Evolutionary conservation across 257 asterid species (phyloP).

Genomic region (Echites panduratus): DNA sequence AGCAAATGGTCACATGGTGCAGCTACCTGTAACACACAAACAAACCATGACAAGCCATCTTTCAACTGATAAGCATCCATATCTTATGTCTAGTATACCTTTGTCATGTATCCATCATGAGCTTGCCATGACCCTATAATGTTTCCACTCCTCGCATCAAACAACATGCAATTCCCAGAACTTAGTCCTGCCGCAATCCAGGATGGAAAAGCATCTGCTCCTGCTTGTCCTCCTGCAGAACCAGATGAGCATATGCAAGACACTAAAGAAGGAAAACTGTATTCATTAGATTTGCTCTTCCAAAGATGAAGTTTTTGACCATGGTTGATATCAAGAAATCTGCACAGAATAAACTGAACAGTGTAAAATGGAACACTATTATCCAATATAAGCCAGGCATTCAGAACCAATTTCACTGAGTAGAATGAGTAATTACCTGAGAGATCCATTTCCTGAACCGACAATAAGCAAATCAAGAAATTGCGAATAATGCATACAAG

Average conservation of each 20-base stretch:
- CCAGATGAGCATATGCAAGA: conserved; percentile 81
- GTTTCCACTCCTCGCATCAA: conserved; percentile 85
- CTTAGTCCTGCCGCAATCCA: conserved; percentile 93
- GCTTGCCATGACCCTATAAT: conserved; percentile 90
- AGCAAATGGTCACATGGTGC: conserved; percentile 69
- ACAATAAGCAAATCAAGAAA: conserved; percentile 57
- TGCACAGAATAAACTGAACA: conserved; percentile 28
- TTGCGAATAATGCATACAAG: conserved; percentile 78
- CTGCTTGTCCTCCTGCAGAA: conserved; percentile 42
- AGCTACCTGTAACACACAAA: conserved; percentile 62
- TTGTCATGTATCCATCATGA: conserved; percentile 94
- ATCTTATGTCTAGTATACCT: conserved; percentile 45
- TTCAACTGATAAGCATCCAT: conserved; percentile 8
- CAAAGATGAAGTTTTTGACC: conserved; percentile 90
- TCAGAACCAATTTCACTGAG: not conserved
- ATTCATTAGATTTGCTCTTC: conserved; percentile 66
- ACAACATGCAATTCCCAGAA: conserved; percentile 76
- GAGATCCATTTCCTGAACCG: conserved; percentile 94
- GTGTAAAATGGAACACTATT: not conserved
- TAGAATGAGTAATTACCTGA: conserved; percentile 52
- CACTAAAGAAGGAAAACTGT: conserved; percentile 70
- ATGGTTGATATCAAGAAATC: conserved; percentile 85
- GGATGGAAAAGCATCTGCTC: conserved; percentile 47
- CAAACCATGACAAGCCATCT: conserved; percentile 11
- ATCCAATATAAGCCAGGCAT: not conserved